Evolutionary conservation across 352 stramenopile genomes (phyloP), one percentile per base, ranked within the genome.

Genomic region (Pythium aristosporum): DNA sequence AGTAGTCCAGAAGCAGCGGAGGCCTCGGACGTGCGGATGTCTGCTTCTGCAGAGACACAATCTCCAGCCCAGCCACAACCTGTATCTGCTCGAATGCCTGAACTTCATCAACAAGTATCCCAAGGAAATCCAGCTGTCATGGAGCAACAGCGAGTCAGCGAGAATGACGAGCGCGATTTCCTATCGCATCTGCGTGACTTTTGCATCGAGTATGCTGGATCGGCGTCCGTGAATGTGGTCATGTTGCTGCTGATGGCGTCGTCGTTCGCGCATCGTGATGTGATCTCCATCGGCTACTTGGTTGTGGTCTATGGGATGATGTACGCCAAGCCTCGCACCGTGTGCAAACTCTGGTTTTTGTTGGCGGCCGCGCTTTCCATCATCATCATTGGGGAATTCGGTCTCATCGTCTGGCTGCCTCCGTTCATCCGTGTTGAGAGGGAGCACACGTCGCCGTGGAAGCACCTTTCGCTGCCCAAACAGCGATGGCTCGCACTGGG

Each of bases 161-260:
- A 65, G 3, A 60, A 81, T 18, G 74, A 85, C 9, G 56, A 73
- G n/a, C n/a, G 23, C 20, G 76, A 83, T 32, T 93, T 93, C 49
- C 79, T 91, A n/a, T 74, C 77, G 1, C 85, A 74, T 32, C 71
- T 93, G 43, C 69, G 80, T 20, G 74, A 70, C 21, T 91, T 93
- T 46, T 84, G 82, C 41, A 76, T 82, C 44, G 81, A 76, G 44
- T 91, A 93, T 64, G 84, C 84, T 11, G 86, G 76, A 50, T 87
- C 88, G 32, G 80, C 82, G 25, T 91, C 81, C 1, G 82, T 95
- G 36, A 92, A 91, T 51, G 65, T 91, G 2, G 74, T 91, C 47
- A 92, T 90, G 73, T 65, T 94, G 2, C 52, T 89, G 60, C 59
- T 96, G 9, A 88, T 82, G 48, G 72, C 90, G n/a, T 91, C 87